Conservation (phyloP, 129 eudicot species). For the Flaveria sonorensis region DNA sequence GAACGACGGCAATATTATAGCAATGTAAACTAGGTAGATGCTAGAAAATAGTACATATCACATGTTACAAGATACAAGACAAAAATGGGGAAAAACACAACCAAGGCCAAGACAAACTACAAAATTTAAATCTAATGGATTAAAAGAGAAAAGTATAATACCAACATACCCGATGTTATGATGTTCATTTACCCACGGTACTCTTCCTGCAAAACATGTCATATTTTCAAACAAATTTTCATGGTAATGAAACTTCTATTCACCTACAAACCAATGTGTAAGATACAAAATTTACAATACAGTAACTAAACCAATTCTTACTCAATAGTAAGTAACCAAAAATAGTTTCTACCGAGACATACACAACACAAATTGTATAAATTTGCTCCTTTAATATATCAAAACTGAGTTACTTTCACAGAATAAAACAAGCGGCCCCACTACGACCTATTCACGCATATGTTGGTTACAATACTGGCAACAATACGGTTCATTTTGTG, state of each 20-base stretch:
- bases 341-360: background rate
- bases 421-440: conserved; percentile 17
- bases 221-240: background rate
- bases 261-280: background rate
- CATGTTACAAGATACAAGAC: too few relatives aligned
- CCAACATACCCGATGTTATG: background rate
- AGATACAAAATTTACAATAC: background rate
- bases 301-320: background rate
- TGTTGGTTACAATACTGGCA: background rate
- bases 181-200: background rate
- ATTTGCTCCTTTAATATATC: conserved; percentile 4
- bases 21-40: too few relatives aligned
- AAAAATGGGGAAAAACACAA: too few relatives aligned
- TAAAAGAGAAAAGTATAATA: background rate
- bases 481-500: conserved; percentile 46
- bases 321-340: conserved; percentile 17
- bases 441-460: background rate
- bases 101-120: too few relatives aligned
- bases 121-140: too few relatives aligned
- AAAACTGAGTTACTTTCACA: conserved; percentile 25
- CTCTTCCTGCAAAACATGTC: background rate
- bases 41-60: too few relatives aligned
- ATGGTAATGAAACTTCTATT: background rate
- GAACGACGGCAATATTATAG: too few relatives aligned
- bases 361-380: background rate